phyloP scores from a whole-genome alignment of 2,329 filamentous ascomycete species.

The Penicillium sp. region DNA sequence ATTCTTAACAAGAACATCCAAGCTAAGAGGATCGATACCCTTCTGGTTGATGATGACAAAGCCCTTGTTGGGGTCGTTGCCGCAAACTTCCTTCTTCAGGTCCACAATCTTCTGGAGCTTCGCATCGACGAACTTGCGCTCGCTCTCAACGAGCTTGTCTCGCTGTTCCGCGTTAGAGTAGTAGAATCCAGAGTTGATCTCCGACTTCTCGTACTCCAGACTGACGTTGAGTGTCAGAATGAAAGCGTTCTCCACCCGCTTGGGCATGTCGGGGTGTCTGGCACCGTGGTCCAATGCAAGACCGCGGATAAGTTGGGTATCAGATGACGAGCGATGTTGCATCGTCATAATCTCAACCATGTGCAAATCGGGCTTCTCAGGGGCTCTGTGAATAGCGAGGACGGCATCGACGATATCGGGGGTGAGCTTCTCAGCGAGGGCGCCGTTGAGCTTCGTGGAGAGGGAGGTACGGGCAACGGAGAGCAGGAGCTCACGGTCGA shows the following conservation, averaged over 20 bases:
- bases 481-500: slow-evolving; percentile 90
- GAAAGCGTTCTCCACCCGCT: slow-evolving; percentile 90
- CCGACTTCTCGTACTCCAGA: slow-evolving; percentile 97
- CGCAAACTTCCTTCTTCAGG: slow-evolving; percentile 96
- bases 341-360: slow-evolving; percentile 99
- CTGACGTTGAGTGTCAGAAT: slow-evolving; percentile 96
- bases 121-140: slow-evolving; percentile 91
- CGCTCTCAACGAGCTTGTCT: slow-evolving; percentile 96
- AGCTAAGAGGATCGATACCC: slow-evolving; percentile 92
- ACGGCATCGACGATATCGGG: slow-evolving; percentile 96
- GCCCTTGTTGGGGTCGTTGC: slow-evolving; percentile 86
- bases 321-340: slow-evolving; percentile 94
- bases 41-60: slow-evolving; percentile 99
- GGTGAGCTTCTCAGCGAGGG: slow-evolving; percentile 85
- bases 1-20: slow-evolving; percentile 97
- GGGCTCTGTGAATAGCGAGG: slow-evolving; percentile 85
- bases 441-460: slow-evolving; percentile 89
- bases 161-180: slow-evolving; percentile 96
- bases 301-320: slow-evolving; percentile 93
- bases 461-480: slow-evolving; percentile 93
- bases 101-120: slow-evolving; percentile 98
- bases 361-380: slow-evolving; percentile 91
- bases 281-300: slow-evolving; percentile 93
- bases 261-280: slow-evolving; percentile 97
- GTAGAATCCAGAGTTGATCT: slow-evolving; percentile 99